Evolutionary conservation across 106 monocot species (phyloP).

Genomic region (Apostasia ramifera): DNA sequence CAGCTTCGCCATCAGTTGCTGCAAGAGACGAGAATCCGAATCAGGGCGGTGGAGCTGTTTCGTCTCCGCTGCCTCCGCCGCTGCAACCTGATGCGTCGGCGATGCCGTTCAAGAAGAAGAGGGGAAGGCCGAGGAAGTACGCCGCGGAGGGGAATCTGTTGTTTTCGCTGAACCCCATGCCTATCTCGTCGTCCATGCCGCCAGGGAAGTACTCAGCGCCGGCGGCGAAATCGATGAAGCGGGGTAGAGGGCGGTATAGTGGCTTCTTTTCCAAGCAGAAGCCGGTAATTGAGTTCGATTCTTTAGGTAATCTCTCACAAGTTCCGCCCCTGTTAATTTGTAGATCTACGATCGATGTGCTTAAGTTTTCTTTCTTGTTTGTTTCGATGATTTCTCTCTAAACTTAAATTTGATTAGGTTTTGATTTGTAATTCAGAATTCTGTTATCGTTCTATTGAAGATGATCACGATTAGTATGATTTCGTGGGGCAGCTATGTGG

Average conservation of each 20-base stretch:
- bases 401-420: not conserved
- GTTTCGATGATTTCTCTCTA: slow-evolving; percentile 7
- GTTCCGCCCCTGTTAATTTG: not conserved
- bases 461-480: not conserved
- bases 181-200: slow-evolving; percentile 62
- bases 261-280: slow-evolving; percentile 45
- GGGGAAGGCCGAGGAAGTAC: slow-evolving; percentile 94
- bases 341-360: too few relatives aligned
- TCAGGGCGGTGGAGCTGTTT: not conserved
- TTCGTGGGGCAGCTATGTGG: slow-evolving; percentile 4
- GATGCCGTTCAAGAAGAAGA: slow-evolving; percentile 47
- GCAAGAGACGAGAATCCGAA: slow-evolving; percentile 39
- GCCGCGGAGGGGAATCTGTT: slow-evolving; percentile 60
- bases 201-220: slow-evolving; percentile 34
- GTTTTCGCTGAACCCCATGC: slow-evolving; percentile 46
- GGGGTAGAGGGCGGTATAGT: slow-evolving; percentile 64
- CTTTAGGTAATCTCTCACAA: slow-evolving; percentile 19
- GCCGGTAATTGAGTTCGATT: slow-evolving; percentile 29
- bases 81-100: not conserved
- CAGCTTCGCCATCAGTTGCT: not conserved
- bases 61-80: not conserved
- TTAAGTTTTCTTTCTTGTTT: not conserved
- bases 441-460: too few relatives aligned
- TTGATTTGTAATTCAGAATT: not conserved
- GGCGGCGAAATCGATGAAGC: slow-evolving; percentile 39